Percentiles rank a stretch among this genome's conserved stretches.
Conservation (phyloP, 2,329 filamentous ascomycete genomes). For the Biscogniauxia mediterranea region DNA sequence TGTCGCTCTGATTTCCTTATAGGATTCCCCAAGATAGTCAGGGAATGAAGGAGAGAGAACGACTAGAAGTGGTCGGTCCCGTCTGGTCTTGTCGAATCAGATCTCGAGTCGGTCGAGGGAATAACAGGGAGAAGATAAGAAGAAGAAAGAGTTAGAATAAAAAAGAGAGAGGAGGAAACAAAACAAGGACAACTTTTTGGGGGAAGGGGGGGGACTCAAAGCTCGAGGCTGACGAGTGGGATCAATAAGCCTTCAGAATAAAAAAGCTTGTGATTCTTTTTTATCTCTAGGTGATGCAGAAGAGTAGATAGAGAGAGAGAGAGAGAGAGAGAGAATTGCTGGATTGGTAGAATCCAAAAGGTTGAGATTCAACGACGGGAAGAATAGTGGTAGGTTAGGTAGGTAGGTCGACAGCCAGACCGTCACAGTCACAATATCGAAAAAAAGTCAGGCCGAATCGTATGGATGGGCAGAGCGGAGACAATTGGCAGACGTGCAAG, state of each 20-base stretch:
- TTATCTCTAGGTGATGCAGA: slow-evolving; percentile 1
- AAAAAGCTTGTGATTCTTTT: not conserved
- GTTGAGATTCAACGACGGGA: not conserved
- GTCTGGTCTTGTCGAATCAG: slow-evolving; percentile 4
- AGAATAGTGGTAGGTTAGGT: not conserved
- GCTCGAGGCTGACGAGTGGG: not conserved
- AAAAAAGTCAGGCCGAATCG: not conserved
- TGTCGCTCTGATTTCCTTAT: slow-evolving; percentile 9
- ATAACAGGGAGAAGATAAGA: slow-evolving; percentile 14
- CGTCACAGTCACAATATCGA: not conserved
- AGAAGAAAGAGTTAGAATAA: not conserved
- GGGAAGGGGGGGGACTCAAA: too few species aligned
- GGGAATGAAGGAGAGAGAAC: not conserved
- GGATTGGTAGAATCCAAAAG: not conserved
- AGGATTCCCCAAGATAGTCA: slow-evolving; percentile 15
- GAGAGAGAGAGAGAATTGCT: not conserved
- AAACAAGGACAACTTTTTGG: not conserved
- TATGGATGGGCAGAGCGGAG: not conserved
- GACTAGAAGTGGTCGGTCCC: slow-evolving; percentile 8
- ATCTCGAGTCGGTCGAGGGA: slow-evolving; percentile 13
- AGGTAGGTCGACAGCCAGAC: not conserved
- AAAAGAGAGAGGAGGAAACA: not conserved
- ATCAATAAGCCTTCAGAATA: not conserved
- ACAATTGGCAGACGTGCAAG: not conserved
- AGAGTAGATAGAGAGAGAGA: not conserved